Conservation (phyloP, 306 rosid genomes). For the Senna siamea region DNA sequence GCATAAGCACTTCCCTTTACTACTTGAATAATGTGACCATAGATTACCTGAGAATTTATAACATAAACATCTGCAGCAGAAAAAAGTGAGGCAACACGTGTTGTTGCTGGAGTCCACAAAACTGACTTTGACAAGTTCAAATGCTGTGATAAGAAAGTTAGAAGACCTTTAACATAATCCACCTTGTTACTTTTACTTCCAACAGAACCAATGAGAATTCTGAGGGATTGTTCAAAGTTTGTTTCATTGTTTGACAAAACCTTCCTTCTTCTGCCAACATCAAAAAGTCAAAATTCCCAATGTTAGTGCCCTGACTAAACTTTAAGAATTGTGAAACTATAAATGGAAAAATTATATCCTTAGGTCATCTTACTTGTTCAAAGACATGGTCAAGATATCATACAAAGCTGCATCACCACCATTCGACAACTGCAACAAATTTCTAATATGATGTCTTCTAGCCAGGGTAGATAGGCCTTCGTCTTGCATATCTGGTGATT, state of each 20-base stretch:
- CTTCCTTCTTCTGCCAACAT: slow-evolving; percentile 48
- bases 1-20: background rate
- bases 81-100: slow-evolving; percentile 81
- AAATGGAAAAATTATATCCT: slow-evolving; percentile 20
- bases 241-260: slow-evolving; percentile 41
- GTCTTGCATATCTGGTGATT: slow-evolving; percentile 38
- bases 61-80: slow-evolving; percentile 92
- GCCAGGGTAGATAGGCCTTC: slow-evolving; percentile 49
- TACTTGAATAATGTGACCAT: slow-evolving; percentile 1
- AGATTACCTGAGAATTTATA: slow-evolving; percentile 87
- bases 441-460: slow-evolving; percentile 62
- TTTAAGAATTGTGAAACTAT: slow-evolving; percentile 35
- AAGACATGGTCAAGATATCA: slow-evolving; percentile 38
- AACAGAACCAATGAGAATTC: slow-evolving; percentile 81
- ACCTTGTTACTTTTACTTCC: slow-evolving; percentile 97
- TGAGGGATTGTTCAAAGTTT: slow-evolving; percentile 47
- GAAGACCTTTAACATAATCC: slow-evolving; percentile 68
- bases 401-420: slow-evolving; percentile 42
- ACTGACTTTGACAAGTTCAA: slow-evolving; percentile 79
- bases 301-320: slow-evolving; percentile 44
- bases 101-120: slow-evolving; percentile 85
- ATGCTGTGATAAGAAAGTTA: slow-evolving; percentile 60
- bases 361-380: slow-evolving; percentile 45
- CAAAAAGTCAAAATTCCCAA: slow-evolving; percentile 30
- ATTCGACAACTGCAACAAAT: slow-evolving; percentile 55